Conservation (phyloP, 192 early-diverging fungal genomes). For the Podila verticillata region DNA sequence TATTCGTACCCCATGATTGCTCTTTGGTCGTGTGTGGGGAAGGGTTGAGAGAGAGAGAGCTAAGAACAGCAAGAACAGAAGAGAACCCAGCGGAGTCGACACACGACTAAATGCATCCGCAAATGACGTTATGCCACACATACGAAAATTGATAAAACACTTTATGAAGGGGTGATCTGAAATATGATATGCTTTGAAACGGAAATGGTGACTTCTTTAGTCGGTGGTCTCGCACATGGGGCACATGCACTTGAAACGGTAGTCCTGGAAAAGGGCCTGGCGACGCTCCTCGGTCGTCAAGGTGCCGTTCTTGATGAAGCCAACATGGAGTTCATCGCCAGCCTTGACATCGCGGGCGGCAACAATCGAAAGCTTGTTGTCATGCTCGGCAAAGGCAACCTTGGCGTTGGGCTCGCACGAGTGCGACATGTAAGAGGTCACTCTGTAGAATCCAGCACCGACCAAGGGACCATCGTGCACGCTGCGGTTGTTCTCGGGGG, state of each 20-base stretch:
- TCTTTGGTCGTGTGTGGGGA: background rate
- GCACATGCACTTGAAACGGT: constrained; percentile 69
- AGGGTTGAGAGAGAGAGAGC: background rate
- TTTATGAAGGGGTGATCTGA: background rate
- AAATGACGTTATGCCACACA: too few species aligned
- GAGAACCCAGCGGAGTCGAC: too few species aligned
- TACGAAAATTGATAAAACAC: background rate
- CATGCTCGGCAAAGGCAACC: constrained; percentile 62
- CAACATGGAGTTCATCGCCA: constrained; percentile 76
- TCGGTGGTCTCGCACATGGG: constrained; percentile 57
- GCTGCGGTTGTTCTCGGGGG: constrained; percentile 52
- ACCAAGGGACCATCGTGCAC: constrained; percentile 53
- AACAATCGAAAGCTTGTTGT: constrained; percentile 64
- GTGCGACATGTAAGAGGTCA: constrained; percentile 76
- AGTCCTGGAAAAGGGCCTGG: constrained; percentile 69
- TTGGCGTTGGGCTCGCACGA: constrained; percentile 68
- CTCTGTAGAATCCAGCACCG: constrained; percentile 80
- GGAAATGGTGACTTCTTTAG: background rate
- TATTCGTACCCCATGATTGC: constrained; percentile 45
- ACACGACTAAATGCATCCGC: too few species aligned
- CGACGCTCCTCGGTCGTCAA: constrained; percentile 57
- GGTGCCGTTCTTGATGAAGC: constrained; percentile 62
- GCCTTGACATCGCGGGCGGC: constrained; percentile 67
- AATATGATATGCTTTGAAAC: background rate
- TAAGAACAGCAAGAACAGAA: background rate